Conservation (phyloP, 2,329 filamentous ascomycete species). For the Aphanoascus verrucosus region DNA sequence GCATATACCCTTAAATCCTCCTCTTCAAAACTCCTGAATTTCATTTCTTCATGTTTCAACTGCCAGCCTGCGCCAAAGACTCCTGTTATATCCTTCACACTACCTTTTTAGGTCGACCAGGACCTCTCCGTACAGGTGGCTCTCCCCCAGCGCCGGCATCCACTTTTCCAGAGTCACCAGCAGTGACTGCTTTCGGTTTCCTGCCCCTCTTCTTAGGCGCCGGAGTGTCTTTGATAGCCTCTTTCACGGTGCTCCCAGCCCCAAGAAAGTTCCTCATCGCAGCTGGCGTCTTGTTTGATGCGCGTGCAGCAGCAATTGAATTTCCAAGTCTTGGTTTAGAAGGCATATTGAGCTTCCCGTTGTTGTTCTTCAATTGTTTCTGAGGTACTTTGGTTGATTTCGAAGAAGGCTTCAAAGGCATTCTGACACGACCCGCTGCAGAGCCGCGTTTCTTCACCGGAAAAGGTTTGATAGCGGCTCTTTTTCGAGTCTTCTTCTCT, state of each 20-base stretch:
- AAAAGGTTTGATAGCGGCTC: background rate
- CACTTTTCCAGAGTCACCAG: background rate
- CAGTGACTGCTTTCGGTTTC: background rate
- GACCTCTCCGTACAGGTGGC: background rate
- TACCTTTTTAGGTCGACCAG: background rate
- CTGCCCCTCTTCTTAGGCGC: background rate
- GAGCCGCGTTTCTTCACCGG: slow-evolving; percentile 4
- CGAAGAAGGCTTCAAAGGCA: background rate
- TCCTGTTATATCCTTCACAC: background rate
- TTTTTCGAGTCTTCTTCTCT: background rate
- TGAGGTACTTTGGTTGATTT: background rate
- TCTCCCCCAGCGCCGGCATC: background rate
- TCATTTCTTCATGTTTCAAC: background rate
- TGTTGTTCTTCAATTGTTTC: background rate
- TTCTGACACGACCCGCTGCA: background rate
- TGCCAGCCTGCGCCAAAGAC: background rate
- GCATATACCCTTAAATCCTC: background rate
- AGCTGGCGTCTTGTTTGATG: slow-evolving; percentile 11
- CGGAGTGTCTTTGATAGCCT: background rate
- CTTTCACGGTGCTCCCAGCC: background rate
- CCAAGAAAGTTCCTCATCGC: slow-evolving; percentile 13
- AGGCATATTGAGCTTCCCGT: slow-evolving; percentile 10
- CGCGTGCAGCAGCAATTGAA: slow-evolving; percentile 14
- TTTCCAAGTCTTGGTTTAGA: slow-evolving; percentile 9
- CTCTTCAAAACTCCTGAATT: background rate